Evolutionary conservation across 2,329 filamentous ascomycete species (phyloP).

Genomic region (Alternaria triticina): DNA sequence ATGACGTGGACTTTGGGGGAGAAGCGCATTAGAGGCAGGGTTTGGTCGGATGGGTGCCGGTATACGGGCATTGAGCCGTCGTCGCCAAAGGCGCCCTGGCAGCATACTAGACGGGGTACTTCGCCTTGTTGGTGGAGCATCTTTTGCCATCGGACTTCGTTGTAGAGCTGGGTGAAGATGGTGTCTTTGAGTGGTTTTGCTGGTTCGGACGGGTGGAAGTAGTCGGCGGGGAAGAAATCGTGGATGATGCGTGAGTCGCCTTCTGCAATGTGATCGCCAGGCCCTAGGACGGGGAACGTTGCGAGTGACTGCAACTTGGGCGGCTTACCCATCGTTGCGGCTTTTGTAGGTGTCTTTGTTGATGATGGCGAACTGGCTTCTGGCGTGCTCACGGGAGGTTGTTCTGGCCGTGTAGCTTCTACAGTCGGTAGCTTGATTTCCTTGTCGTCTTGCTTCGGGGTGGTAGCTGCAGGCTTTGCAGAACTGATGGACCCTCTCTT

Average conservation of each 20-base stretch:
- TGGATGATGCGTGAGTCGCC: constrained; percentile 79
- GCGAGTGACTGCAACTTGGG: constrained; percentile 49
- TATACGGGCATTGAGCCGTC: constrained; percentile 88
- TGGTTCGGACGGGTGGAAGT: constrained; percentile 32
- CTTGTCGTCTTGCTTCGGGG: constrained; percentile 13
- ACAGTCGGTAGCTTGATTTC: constrained; percentile 1
- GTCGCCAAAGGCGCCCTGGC: constrained; percentile 74
- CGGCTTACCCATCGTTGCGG: constrained; percentile 18
- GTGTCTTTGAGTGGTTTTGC: constrained; percentile 57
- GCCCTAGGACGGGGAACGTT: constrained; percentile 50
- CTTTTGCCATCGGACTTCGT: constrained; percentile 83
- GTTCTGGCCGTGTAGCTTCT: constrained; percentile 3
- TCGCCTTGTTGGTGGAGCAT: constrained; percentile 94
- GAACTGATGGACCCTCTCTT: constrained; percentile 15
- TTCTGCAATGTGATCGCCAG: constrained; percentile 70
- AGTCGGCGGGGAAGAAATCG: constrained; percentile 65
- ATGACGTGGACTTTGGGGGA: constrained; percentile 74
- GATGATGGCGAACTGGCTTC: background rate
- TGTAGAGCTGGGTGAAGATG: constrained; percentile 72
- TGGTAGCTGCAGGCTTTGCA: constrained; percentile 13
- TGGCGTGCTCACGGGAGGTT: background rate
- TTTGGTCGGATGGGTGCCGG: constrained; percentile 89
- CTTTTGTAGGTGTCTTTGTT: background rate
- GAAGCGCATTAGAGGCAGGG: constrained; percentile 77
- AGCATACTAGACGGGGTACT: constrained; percentile 88